These are phyloP conservation scores for Cutaneotrichosporon sp. DNA, from an alignment of 1,284 basidiomycete genomes.

Conservation along the genomic window DNA sequence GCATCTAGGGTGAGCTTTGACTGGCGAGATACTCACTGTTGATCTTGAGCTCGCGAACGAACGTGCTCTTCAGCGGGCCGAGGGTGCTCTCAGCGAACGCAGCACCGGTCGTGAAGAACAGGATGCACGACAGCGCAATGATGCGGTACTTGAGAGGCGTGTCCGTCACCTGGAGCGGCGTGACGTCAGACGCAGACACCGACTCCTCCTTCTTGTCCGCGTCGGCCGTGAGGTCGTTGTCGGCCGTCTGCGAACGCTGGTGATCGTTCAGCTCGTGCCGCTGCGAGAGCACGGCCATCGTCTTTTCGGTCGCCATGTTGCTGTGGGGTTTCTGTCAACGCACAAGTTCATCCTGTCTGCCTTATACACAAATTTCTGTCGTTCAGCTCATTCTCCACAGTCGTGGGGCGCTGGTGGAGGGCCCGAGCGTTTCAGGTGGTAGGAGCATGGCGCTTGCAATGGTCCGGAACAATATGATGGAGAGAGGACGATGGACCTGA, in stretches of 20 bases:
- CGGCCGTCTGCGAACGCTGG: not conserved
- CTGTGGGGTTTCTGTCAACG: not conserved
- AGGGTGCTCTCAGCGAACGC: constrained; percentile 37
- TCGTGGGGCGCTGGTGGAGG: not conserved
- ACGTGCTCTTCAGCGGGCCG: constrained; percentile 49
- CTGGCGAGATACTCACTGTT: constrained; percentile 26
- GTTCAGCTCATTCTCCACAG: not conserved
- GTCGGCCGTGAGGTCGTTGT: not conserved
- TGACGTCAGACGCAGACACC: not conserved
- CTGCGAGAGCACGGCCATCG: not conserved
- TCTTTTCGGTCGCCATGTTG: not conserved
- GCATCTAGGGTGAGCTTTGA: constrained; percentile 31
- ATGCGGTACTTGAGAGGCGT: constrained; percentile 20
- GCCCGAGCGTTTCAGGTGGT: no score
- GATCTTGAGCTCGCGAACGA: constrained; percentile 44
- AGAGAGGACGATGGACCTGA: not conserved
- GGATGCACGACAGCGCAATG: constrained; percentile 36
- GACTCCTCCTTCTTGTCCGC: not conserved
- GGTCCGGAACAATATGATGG: no score
- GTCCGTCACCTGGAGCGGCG: constrained; percentile 8
- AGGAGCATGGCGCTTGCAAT: no score
- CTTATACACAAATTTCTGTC: not conserved
- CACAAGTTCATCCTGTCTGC: not conserved
- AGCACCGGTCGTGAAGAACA: constrained; percentile 43
- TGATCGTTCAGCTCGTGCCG: not conserved